These are phyloP conservation scores for Rosa chinensis DNA, from an alignment of 306 rosid species.

Conservation along the genomic window DNA sequence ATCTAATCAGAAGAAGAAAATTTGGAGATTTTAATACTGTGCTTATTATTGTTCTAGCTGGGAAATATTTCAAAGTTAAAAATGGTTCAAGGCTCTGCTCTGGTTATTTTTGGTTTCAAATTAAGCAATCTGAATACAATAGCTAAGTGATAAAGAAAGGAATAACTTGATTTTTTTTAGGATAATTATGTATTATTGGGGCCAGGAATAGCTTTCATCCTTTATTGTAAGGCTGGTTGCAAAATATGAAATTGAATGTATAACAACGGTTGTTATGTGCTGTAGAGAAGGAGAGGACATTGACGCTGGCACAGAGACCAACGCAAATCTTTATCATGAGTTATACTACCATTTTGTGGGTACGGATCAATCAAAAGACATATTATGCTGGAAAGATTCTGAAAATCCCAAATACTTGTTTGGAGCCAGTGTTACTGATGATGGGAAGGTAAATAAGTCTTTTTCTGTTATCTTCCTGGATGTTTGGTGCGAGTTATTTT, in stretches of 20 bases:
- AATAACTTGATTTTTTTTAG: not conserved
- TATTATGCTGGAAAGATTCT: constrained; percentile 83
- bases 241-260: constrained; percentile 14
- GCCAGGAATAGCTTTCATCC: not conserved
- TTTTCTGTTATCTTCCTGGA: constrained; percentile 11
- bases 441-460: constrained; percentile 63
- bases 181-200: not conserved
- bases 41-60: not conserved
- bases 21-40: not conserved
- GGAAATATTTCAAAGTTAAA: not conserved
- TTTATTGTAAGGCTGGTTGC: not conserved
- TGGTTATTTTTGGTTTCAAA: not conserved
- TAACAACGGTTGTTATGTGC: constrained; percentile 20
- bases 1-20: not conserved
- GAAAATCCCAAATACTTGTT: constrained; percentile 76
- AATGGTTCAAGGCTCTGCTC: not conserved
- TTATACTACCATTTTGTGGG: constrained; percentile 84
- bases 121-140: not conserved
- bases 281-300: constrained; percentile 60
- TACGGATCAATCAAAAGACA: constrained; percentile 75
- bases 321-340: constrained; percentile 71
- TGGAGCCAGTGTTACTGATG: constrained; percentile 60
- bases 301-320: constrained; percentile 92
- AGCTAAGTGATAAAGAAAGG: not conserved
- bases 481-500: not conserved